A percentile compares a stretch with the other conserved stretches of the same genome.
Conservation (phyloP, 2,329 filamentous ascomycete genomes). For the Ceratocystis destructans region DNA sequence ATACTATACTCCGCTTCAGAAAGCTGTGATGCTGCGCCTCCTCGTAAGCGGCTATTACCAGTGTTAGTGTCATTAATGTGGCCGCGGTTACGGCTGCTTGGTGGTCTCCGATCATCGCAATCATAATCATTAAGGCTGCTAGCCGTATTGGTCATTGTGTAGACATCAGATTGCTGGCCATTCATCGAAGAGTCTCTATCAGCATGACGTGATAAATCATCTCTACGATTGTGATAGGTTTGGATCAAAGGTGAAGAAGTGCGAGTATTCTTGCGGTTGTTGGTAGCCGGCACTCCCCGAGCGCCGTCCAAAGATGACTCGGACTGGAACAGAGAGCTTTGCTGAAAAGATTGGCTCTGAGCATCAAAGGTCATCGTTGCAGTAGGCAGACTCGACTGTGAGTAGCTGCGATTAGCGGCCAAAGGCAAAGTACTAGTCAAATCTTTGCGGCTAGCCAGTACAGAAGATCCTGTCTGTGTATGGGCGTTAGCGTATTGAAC, state of each 20-base stretch:
- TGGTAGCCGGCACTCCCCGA: neutral
- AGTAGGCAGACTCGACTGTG: neutral
- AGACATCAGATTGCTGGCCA: conserved; percentile 13
- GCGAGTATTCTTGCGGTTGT: neutral
- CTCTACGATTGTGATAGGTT: neutral
- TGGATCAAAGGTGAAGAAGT: conserved; percentile 14
- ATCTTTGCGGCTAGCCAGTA: conserved; percentile 10
- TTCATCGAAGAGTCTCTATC: neutral
- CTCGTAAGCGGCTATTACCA: conserved; percentile 26
- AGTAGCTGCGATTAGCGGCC: neutral
- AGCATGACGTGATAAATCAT: neutral
- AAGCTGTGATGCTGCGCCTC: conserved; percentile 27
- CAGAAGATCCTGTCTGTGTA: conserved; percentile 15
- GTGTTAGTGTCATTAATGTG: conserved; percentile 16
- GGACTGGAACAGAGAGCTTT: conserved; percentile 13
- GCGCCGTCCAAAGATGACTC: conserved; percentile 4
- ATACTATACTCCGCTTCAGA: conserved; percentile 36
- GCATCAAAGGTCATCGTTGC: neutral
- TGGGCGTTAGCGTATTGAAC: conserved; percentile 14
- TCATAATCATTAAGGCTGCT: conserved; percentile 15
- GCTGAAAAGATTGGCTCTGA: conserved; percentile 5
- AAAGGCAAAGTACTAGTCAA: neutral
- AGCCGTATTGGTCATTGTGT: conserved; percentile 16
- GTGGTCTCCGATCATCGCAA: conserved; percentile 18
- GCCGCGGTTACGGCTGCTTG: conserved; percentile 26